Percentiles rank a stretch among this genome's conserved stretches.
These are phyloP conservation scores for Fusarium illudens DNA, from an alignment of 2,329 filamentous ascomycete species.

Conservation along the genomic window DNA sequence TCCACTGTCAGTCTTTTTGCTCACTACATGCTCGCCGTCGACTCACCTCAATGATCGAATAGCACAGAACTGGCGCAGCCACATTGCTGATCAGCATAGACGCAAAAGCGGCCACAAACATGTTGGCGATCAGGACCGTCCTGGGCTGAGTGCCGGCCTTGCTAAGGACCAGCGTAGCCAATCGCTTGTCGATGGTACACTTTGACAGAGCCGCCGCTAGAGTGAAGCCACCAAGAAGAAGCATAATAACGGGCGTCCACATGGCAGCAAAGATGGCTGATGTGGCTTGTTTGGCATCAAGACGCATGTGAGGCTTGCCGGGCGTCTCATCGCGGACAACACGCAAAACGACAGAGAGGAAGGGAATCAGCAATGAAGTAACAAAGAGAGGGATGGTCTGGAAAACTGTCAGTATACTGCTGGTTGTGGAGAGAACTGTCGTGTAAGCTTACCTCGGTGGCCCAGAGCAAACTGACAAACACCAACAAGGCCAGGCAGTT, in stretches of 20 bases:
- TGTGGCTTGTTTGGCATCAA: conserved; percentile 83
- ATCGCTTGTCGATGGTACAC: conserved; percentile 96
- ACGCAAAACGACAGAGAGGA: conserved; percentile 85
- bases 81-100: conserved; percentile 99
- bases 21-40: accelerated
- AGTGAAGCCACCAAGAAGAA: conserved; percentile 93
- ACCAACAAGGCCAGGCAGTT: conserved; percentile 94
- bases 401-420: conserved; percentile 14
- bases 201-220: conserved; percentile 95
- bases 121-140: conserved; percentile 93
- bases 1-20: conserved; percentile 11
- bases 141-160: conserved; percentile 92
- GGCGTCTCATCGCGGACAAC: conserved; percentile 80
- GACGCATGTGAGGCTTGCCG: conserved; percentile 66
- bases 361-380: conserved; percentile 91
- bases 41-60: conserved; percentile 90
- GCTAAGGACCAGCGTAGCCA: conserved; percentile 94
- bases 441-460: conserved; percentile 76
- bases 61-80: conserved; percentile 94
- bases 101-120: conserved; percentile 97
- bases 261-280: conserved; percentile 90
- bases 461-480: conserved; percentile 94
- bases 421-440: neutral
- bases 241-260: conserved; percentile 99
- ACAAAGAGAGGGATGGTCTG: conserved; percentile 96